phyloP scores from a whole-genome alignment of 768 basidiomycete species.

The Suillus bovinus region DNA sequence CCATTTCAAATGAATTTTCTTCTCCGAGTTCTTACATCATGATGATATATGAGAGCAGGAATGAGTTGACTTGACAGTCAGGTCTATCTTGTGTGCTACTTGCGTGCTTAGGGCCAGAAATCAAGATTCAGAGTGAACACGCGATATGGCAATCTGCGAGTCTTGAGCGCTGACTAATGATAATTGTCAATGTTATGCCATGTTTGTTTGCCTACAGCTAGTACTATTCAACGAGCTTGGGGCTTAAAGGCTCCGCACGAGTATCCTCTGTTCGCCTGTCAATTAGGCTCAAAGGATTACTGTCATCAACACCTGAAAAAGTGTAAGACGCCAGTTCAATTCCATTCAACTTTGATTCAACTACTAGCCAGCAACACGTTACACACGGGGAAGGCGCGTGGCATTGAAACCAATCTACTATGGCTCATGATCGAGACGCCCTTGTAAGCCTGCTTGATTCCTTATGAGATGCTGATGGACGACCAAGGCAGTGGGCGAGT shows the following conservation, averaged over 20 bases:
- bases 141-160: neutral
- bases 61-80: neutral
- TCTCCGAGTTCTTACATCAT: neutral
- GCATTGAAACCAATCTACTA: slow-evolving; percentile 17
- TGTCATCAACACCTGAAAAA: neutral
- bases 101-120: neutral
- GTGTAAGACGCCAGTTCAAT: neutral
- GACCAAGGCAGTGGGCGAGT: slow-evolving; percentile 42
- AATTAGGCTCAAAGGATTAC: neutral
- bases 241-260: neutral
- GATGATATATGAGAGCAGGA: neutral
- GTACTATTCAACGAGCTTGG: neutral
- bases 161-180: neutral
- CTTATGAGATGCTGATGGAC: neutral
- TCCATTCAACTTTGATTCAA: neutral
- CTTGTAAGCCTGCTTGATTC: slow-evolving; percentile 21
- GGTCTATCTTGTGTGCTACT: neutral
- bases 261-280: neutral
- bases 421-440: slow-evolving; percentile 32
- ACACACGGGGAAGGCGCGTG: slow-evolving; percentile 17
- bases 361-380: slow-evolving; percentile 13
- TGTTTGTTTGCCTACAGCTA: no score
- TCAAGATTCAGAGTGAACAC: neutral
- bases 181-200: no score
- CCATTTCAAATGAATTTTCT: neutral